Evolutionary conservation across 108 stramenopile genomes (phyloP), one percentile per base, ranked within the genome.

Genomic region (Thalassiosira profunda): DNA sequence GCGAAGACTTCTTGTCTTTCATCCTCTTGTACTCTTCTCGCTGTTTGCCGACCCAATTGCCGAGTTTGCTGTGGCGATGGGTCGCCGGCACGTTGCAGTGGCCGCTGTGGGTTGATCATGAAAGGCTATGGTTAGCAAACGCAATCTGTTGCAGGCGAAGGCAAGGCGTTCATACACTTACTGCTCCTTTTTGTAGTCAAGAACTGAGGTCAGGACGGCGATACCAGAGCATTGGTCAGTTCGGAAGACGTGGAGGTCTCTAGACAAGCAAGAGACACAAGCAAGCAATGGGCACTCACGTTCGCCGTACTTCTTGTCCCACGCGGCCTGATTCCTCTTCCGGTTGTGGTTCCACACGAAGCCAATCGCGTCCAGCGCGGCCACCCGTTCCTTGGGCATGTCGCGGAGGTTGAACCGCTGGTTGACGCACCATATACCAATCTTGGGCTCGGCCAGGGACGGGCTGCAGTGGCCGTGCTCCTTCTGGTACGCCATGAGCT

Each of bases 291-390:
- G 3, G 35, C 53, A 58, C 58, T 58, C 37, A 37, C 61, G 51
- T 24, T 66, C 61, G 14, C 55, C 35, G 29, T 64, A 77, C 21
- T 48, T 38, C 21, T 28, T 9, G 36, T 70, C 55, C 76, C 76
- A 70, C 18, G 42, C 58, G 1, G 42, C 54, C 31, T 76, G 41
- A 23, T 42, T 63, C n/a, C 68, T 58, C 36, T 70, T 70, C 7
- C 76, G 62, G 31, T 77, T 70, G 23, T 76, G 75, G 69, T 76
- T 76, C 78, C 78, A 79, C 33, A 79, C 62, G 29, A 79, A 79
- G 5, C 78, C 78, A 18, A 79, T 2, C 5, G 78, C 52, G 55
- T 79, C 78, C 25, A 79, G 29, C 4, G 72, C 78, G 17, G 25
- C 52, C 15, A 67, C 35, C 10, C 78, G 41, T 52, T 79, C 72